Evolutionary conservation across 768 basidiomycete species (phyloP), one percentile per base, ranked within the genome.

Genomic region (Leccinum ochraceum): DNA sequence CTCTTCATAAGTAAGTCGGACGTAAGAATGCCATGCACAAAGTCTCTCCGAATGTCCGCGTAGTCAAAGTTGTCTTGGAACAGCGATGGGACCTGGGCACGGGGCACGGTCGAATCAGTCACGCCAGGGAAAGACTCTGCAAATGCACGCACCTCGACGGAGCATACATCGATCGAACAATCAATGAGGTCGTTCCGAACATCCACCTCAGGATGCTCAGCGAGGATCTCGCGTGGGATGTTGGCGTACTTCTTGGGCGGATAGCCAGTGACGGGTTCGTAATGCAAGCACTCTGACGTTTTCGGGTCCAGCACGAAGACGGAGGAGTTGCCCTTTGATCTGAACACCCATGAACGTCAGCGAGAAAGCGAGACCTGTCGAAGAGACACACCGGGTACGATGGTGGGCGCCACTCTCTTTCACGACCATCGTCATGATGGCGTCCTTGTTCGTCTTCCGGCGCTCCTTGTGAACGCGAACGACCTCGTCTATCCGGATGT

Each of bases 61-160:
- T 95, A 98, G 76, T 98, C 97, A 69, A 99, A 99, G 76, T 98
- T 98, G 77, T 98, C 97, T 72, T 95, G 94, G 78, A 98, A 99
- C 5, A 98, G 73, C 1, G 95, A 95, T 1, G 94, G 95, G 39
- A 98, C 92, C 90, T 97, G 67, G 57, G 28, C 59, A 54, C 32
- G 37, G 37, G 44, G 2, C n/a, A 42, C 16, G 60, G 36, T 52
- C 44, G 4, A 51, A 39, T 65, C 54, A 52, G 48, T 46, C 44
- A 46, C 44, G 7, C 20, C 44, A 46, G 9, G 44, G 20, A 46
- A 46, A 20, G 44, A 0, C 44, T 46, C 34, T 16, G 28, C 8
- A 26, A 17, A 44, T 8, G 30, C n/a, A 63, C 80, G 32, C 53
- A 93, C 94, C 81, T 97, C 94, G 22, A 94, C 88, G 22, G 92